Evolutionary conservation across 2,329 filamentous ascomycete species (phyloP), one percentile per base, ranked within the genome.

Genomic region (Curvularia spicifera): DNA sequence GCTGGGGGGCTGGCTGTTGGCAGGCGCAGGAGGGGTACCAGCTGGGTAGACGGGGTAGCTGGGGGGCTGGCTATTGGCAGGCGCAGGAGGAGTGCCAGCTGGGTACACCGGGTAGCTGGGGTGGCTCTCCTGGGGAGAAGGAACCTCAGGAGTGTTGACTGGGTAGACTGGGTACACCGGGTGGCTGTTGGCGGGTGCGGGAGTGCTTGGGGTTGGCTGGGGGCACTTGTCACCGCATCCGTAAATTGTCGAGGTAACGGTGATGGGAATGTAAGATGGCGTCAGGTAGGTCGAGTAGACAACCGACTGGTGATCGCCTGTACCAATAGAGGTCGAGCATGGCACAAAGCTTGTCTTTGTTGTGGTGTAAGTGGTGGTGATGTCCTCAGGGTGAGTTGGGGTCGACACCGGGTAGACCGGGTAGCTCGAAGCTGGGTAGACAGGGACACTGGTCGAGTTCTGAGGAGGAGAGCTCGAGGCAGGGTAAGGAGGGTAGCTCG

Each of bases 241-340:
- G 46, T 67, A 62, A 43, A 73, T 73, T 29, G 68, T 68, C 40
- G 72, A 72, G 22, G 69, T 68, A 48, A 71, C 66, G 39, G 63
- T 71, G 1, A 71, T 69, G 0, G 74, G 68, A 55, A 66, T 67
- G 65, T 70, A 73, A n/a, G 67, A 68, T 5, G 72, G 53, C 5
- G 74, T 78, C n/a, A 79, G 63, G 68, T 75, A 79, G 52, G 77
- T 78, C 3, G 71, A 75, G 70, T 77, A 78, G 26, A 58, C 37
- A n/a, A 66, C 70, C 69, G 35, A 66, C 6, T 4, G 6, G 5
- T 67, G 44, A 67, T 73, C 54, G 61, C 66, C 52, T n/a, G 70
- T 66, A 48, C 71, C 74, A 35, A 78, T 71, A 13, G 72, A 57
- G 6, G 75, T 76, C 5, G 71, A 76, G 69, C 70, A 74, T 35